Conservation (phyloP, 2,329 filamentous ascomycete genomes). For the Chlorencoelia australis region DNA sequence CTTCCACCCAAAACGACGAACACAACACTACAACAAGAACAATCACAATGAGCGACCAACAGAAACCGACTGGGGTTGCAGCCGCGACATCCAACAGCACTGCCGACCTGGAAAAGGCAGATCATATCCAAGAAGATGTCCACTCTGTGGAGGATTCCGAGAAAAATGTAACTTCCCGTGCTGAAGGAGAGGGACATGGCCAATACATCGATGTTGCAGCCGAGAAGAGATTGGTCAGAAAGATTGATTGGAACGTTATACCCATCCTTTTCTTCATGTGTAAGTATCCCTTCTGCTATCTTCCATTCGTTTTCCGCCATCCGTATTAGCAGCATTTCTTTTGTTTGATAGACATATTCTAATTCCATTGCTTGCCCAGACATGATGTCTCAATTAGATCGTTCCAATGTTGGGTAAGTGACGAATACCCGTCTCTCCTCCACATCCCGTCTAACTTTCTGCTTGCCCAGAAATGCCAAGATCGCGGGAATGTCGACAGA, state of each 20-base stretch:
- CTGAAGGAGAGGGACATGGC: too few relatives aligned
- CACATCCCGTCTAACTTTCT: not conserved
- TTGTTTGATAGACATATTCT: too few relatives aligned
- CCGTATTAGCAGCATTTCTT: not conserved
- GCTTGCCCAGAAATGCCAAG: slow-evolving; percentile 42
- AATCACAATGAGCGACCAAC: too few relatives aligned
- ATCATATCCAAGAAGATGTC: too few relatives aligned
- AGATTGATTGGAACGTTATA: slow-evolving; percentile 51
- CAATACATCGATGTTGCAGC: slow-evolving; percentile 3
- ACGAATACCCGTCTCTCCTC: not conserved
- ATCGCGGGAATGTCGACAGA: slow-evolving; percentile 42
- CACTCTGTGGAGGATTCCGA: too few relatives aligned
- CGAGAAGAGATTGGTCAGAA: slow-evolving; percentile 42
- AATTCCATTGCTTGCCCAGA: too few relatives aligned
- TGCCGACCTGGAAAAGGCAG: too few relatives aligned
- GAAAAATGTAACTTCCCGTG: too few relatives aligned
- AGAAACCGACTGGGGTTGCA: too few relatives aligned
- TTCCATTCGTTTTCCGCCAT: not conserved
- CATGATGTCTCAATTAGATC: slow-evolving; percentile 37
- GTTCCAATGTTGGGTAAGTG: slow-evolving; percentile 35
- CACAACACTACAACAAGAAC: too few relatives aligned
- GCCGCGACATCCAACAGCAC: too few relatives aligned
- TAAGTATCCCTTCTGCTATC: not conserved
- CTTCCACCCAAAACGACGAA: too few relatives aligned
- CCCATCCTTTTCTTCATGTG: slow-evolving; percentile 16